Conservation (phyloP, 495 filamentous ascomycete species). For the Aspergillus asperescens region DNA sequence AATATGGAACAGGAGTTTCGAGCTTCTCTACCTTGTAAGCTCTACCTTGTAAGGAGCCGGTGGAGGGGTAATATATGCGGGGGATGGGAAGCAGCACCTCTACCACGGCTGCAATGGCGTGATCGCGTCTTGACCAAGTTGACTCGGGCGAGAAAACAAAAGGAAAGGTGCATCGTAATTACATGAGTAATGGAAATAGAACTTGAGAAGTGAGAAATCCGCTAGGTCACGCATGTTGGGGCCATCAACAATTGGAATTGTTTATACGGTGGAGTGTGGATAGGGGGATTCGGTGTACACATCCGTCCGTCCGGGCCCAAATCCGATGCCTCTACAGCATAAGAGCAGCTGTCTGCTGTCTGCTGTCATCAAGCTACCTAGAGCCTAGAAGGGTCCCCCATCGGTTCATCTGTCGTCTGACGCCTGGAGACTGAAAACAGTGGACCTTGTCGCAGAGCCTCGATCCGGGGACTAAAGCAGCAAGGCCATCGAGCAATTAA, state of each 20-base stretch:
- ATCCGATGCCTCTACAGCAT: no score
- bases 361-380: no score
- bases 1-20: no score
- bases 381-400: no score
- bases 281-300: no score
- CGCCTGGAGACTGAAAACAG: background rate
- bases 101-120: slow-evolving; percentile 10
- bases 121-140: slow-evolving; percentile 9
- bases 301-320: no score
- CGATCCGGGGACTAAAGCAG: slow-evolving; percentile 3
- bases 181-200: background rate
- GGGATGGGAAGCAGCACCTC: slow-evolving; percentile 2
- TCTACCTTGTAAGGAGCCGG: background rate
- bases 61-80: slow-evolving; percentile 8
- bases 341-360: no score
- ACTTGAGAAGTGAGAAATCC: background rate
- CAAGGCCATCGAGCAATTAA: background rate
- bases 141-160: background rate
- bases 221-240: background rate
- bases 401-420: background rate
- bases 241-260: no score
- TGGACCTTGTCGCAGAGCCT: background rate
- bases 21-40: no score
- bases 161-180: background rate
- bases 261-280: no score